These are phyloP conservation scores for Noccaea bulbosa DNA, from an alignment of 345 rosid genomes.

Conservation along the genomic window DNA sequence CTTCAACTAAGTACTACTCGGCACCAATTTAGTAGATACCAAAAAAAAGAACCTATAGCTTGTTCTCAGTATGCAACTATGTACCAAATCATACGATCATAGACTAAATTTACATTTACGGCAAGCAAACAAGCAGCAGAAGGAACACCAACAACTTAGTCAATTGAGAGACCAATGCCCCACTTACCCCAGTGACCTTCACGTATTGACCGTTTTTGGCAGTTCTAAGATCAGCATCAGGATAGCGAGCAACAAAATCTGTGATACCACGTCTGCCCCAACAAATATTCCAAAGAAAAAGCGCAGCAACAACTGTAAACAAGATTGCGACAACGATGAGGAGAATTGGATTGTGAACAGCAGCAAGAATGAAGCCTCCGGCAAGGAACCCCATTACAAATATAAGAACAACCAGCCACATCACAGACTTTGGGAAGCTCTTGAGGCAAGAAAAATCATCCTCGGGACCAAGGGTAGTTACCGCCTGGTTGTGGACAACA, in stretches of 20 bases:
- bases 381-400: conserved; percentile 98
- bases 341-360: conserved; percentile 94
- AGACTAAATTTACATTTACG: background rate
- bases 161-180: background rate
- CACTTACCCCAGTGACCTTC: conserved; percentile 98
- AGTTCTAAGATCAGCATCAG: conserved; percentile 94
- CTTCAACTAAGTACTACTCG: conserved; percentile 13
- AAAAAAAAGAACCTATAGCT: background rate
- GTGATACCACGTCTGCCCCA: conserved; percentile 82
- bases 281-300: conserved; percentile 84
- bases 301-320: conserved; percentile 73
- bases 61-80: conserved; percentile 7
- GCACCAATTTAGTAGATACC: background rate
- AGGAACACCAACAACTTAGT: background rate
- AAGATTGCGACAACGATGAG: conserved; percentile 87
- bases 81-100: background rate
- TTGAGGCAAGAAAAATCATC: conserved; percentile 79
- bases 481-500: conserved; percentile 83
- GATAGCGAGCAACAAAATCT: conserved; percentile 74
- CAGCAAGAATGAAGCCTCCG: conserved; percentile 98
- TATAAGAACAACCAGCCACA: conserved; percentile 85
- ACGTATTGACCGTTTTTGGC: conserved; percentile 98
- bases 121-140: conserved; percentile 24
- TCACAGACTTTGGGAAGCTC: conserved; percentile 89
- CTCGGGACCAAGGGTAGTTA: conserved; percentile 77